These are phyloP conservation scores for Dalbergia oliveri DNA, from an alignment of 306 rosid genomes.

Conservation along the genomic window DNA sequence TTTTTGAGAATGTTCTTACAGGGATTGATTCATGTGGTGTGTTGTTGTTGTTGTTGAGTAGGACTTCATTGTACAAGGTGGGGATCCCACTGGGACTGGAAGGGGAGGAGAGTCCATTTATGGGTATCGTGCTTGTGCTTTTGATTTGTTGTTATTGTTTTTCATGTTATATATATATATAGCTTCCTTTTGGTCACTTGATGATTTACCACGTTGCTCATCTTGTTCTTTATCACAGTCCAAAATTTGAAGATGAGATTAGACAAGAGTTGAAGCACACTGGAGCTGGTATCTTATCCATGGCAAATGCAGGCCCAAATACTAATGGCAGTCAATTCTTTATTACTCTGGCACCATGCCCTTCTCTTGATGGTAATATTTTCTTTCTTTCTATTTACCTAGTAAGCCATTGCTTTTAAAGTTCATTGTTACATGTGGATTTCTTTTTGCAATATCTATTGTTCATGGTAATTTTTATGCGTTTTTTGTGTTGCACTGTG, in stretches of 20 bases:
- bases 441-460: neutral
- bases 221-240: constrained; percentile 51
- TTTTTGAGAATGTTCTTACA: constrained; percentile 34
- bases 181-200: neutral
- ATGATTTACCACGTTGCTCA: neutral
- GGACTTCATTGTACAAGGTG: constrained; percentile 99
- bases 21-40: constrained; percentile 21
- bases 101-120: constrained; percentile 98
- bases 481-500: neutral
- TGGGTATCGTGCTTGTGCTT: constrained; percentile 64
- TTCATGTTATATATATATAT: neutral
- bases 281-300: constrained; percentile 97
- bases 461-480: neutral
- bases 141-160: neutral
- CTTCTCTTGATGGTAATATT: constrained; percentile 87
- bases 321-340: constrained; percentile 98
- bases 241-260: constrained; percentile 94
- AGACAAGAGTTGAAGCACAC: constrained; percentile 93
- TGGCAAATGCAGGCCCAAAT: constrained; percentile 98
- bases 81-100: constrained; percentile 99
- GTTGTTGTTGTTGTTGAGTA: constrained; percentile 44
- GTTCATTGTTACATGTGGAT: neutral
- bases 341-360: constrained; percentile 93
- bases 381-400: constrained; percentile 4
- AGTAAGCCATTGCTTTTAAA: neutral